Evolutionary conservation across 306 rosid species (phyloP).

Genomic region (Prunus armeniaca): DNA sequence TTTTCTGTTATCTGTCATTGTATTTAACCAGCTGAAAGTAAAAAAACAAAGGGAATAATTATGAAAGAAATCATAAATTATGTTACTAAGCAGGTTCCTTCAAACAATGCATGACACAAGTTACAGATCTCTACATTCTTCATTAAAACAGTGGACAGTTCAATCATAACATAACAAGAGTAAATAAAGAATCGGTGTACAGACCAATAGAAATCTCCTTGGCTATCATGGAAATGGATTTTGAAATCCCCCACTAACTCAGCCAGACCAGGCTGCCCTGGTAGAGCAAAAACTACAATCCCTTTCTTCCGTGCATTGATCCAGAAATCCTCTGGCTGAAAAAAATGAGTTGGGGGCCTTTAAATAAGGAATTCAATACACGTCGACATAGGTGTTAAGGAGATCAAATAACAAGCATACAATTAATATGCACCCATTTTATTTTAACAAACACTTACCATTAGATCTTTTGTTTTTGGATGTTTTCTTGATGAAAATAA

Average conservation of each 20-base stretch:
- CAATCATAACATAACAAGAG: background rate
- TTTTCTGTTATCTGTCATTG: constrained; percentile 70
- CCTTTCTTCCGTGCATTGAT: constrained; percentile 83
- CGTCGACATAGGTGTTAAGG: constrained; percentile 7
- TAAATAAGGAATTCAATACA: constrained; percentile 19
- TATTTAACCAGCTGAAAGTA: constrained; percentile 60
- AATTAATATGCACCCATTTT: constrained; percentile 10
- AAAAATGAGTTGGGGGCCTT: constrained; percentile 24
- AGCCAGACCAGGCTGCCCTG: constrained; percentile 93
- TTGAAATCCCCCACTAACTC: constrained; percentile 86
- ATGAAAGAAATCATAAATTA: background rate
- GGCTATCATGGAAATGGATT: constrained; percentile 85
- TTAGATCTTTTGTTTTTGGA: constrained; percentile 75
- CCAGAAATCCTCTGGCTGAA: constrained; percentile 94
- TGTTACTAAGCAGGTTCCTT: background rate
- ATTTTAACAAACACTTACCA: constrained; percentile 46
- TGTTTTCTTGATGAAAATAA: constrained; percentile 74
- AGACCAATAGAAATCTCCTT: constrained; percentile 95
- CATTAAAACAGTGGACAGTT: background rate
- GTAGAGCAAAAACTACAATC: constrained; percentile 84
- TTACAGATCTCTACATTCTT: background rate
- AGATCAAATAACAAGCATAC: background rate
- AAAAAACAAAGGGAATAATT: constrained; percentile 9
- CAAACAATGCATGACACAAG: background rate
- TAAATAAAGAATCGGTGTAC: constrained; percentile 12